A percentile compares a stretch with the other conserved stretches of the same genome.
phyloP scores from a whole-genome alignment of 805 yeast species.

The Wickerhamomyces sydowiorum region DNA sequence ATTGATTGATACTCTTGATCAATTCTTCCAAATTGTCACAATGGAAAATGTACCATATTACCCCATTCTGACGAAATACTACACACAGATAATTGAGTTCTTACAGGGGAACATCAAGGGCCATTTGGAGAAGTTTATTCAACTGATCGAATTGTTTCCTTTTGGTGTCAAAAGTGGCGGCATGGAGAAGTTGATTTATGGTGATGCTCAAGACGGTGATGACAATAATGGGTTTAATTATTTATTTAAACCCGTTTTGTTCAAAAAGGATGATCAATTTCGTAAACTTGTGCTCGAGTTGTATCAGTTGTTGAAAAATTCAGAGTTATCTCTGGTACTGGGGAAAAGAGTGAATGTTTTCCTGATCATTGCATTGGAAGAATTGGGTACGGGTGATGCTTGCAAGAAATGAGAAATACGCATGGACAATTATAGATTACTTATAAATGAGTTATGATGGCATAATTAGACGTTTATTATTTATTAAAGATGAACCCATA shows the following conservation, averaged over 20 bases:
- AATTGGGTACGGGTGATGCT: too few relatives aligned
- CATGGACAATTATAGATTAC: background rate
- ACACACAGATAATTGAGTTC: conserved; percentile 3
- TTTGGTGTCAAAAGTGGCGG: background rate
- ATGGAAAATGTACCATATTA: background rate
- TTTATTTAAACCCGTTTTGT: conserved; percentile 15
- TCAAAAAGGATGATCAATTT: conserved; percentile 4
- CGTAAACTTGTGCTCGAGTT: conserved; percentile 8
- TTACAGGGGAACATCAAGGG: conserved; percentile 3
- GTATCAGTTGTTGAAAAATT: conserved; percentile 6
- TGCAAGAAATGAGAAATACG: too few relatives aligned
- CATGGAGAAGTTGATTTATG: conserved; percentile 12
- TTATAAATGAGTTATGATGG: too few relatives aligned
- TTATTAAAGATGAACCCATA: too few relatives aligned
- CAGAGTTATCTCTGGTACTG: conserved; percentile 10
- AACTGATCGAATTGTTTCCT: conserved; percentile 20
- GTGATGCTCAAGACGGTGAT: conserved; percentile 6
- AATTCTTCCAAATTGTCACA: conserved; percentile 4
- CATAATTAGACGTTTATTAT: too few relatives aligned
- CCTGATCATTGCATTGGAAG: conserved; percentile 3
- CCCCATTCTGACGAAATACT: background rate
- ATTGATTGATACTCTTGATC: conserved; percentile 16
- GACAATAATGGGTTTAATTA: conserved; percentile 5
- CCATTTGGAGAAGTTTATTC: conserved; percentile 14
- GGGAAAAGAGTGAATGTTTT: conserved; percentile 15